These are phyloP conservation scores for Fusarium musae DNA, from an alignment of 2,329 filamentous ascomycete genomes.

Conservation along the genomic window DNA sequence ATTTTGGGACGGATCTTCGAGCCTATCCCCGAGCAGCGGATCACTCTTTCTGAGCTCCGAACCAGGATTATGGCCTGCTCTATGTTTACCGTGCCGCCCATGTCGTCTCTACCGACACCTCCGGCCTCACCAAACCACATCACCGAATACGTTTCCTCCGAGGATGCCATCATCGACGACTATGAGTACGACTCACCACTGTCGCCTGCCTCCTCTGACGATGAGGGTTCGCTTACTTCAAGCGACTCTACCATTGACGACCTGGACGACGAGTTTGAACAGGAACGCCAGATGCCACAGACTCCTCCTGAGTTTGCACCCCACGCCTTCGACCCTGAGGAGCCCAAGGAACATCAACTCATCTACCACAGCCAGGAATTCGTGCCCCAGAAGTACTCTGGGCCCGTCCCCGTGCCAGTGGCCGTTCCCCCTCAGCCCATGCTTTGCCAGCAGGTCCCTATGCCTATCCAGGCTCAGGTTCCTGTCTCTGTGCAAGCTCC, in stretches of 20 bases:
- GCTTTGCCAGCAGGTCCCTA: conserved; percentile 47
- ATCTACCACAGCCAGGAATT: conserved; percentile 60
- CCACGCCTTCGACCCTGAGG: conserved; percentile 60
- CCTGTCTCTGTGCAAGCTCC: conserved; percentile 51
- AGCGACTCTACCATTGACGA: conserved; percentile 64
- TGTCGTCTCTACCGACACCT: conserved; percentile 51
- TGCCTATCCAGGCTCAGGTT: conserved; percentile 50
- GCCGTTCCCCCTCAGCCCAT: conserved; percentile 42
- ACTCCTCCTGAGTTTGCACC: conserved; percentile 55
- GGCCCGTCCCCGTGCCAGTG: conserved; percentile 48
- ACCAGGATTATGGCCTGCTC: conserved; percentile 80
- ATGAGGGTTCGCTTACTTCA: conserved; percentile 67
- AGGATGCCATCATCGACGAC: conserved; percentile 58
- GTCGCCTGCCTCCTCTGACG: conserved; percentile 65
- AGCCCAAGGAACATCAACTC: conserved; percentile 52
- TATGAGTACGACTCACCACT: conserved; percentile 59
- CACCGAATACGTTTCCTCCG: conserved; percentile 59
- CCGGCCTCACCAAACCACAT: conserved; percentile 57
- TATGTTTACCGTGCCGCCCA: conserved; percentile 70
- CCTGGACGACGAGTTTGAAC: conserved; percentile 60
- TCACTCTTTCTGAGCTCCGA: conserved; percentile 82
- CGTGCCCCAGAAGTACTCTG: conserved; percentile 58
- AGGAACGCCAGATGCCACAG: conserved; percentile 55
- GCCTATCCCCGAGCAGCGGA: conserved; percentile 82
- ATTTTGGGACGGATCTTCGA: conserved; percentile 91